Evolutionary conservation across 768 basidiomycete species (phyloP), one percentile per base, ranked within the genome.

Genomic region (Pleurotus pulmonarius): DNA sequence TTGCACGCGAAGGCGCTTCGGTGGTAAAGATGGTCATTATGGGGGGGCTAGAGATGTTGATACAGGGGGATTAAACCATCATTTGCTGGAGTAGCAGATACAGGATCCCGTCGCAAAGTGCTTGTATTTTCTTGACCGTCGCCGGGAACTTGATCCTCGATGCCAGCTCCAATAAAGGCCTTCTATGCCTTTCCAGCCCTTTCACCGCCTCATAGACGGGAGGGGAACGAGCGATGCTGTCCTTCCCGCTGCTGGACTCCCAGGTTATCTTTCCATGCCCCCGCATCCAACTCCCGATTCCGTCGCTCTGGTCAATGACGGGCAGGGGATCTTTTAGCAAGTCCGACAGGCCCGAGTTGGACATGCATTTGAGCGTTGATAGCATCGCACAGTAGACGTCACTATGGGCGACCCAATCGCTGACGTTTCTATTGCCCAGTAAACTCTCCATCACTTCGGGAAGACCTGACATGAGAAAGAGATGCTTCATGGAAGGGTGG

Each of bases 111-210:
- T 75, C 74, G 44, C 70, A 72, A 25, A 77, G 64, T 52, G 61
- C 65, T 53, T 73, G 69, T 58, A 73, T 69, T 68, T 73, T 73
- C 44, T 69, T 68, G 58, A 72, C 67, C 45, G 74, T 75, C 43
- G 67, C 66, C 29, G 61, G 56, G 55, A 75, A 74, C 61, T 66
- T 63, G 46, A 72, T 61, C 47, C 61, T 70, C 3, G 59, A 61
- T 48, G 68, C 69, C 16, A 72, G 58, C 53, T 62, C 61, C 61
- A 65, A 63, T 52, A 77, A 59, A 56, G 64, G 66, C 12, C 61
- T 60, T 6, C 68, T 58, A 55, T 69, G 64, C 5, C 25, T 56
- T 60, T 73, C 72, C 15, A 75, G 64, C 40, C 65, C 61, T 46
- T 58, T 61, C 25, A 70, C 64, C 26, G 68, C 56, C 15, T 68